Base-by-base conservation (phyloP, 371 early-diverging fungal species). In the Apophysomyces elegans region DNA sequence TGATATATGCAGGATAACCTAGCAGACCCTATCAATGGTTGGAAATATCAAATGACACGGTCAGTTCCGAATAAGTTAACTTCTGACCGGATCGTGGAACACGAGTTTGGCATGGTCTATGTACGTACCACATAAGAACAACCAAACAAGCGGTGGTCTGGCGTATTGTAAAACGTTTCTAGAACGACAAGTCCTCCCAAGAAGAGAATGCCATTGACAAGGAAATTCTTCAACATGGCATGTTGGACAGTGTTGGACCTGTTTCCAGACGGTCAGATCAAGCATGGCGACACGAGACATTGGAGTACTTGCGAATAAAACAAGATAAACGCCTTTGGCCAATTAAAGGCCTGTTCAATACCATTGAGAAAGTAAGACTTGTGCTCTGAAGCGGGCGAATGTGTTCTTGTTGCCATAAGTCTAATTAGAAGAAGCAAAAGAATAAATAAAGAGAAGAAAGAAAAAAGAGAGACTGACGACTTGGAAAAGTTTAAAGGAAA, bases 1-100 rank as follows among this genome's bases (percentile, higher is more conserved):
- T 56, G 7, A 82, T 37, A 61, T 82, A 83, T 44, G 83, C 59
- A 8, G 85, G 84, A 64, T 83, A 85, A n/a, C 84, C 82, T 62
- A 74, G 70, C 21, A 83, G 59, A 41, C 67, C 72, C 82, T 84
- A 59, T 26, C 18, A 12, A 32, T 58, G 13, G 11, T 11, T 2
- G 13, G 13, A 41, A 41, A 41, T 1, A 36, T 56, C 47, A 46
- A 36, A 14, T 38, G 67, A 13, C 38, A 21, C 56, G 58, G 54
- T 50, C 54, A 50, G 54, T 26, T 26, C 54, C 41, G 36, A 43
- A 60, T 71, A 46, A 63, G 32, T 26, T 26, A 61, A 37, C 74
- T 68, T 36, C 16, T 45, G 36, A 35, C 8, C 35, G 21, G 37
- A 56, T 16, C 44, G 32, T 44, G 38, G 7, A 26, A 26, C 32